Base-by-base conservation (phyloP, 2,329 filamentous ascomycete species). In the Stenocarpella maydis region DNA sequence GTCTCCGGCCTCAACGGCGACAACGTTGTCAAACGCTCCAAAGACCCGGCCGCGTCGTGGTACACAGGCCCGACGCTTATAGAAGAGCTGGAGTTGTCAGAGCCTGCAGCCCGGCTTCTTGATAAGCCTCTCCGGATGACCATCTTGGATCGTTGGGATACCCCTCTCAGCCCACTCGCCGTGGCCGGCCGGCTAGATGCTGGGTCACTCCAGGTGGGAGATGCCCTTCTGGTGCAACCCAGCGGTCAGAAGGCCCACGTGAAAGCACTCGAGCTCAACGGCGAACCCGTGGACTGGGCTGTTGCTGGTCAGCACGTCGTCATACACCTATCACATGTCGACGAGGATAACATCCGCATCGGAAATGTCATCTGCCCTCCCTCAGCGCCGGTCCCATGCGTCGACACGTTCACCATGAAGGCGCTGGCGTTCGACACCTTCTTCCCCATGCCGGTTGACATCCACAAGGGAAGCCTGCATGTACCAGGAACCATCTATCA, bases 221-320 rank as follows among this genome's bases (percentile, higher is more conserved):
- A 99, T 75, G 86, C 87, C 1, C 82, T 98, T 17, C 78, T 95
- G 6, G 88, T 93, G 2, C 91, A 97, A 78, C 96, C 96, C 0
- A 92, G 92, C 66, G 90, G 90, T 28, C 92, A 98, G 77, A 91
- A 88, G 45, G 95, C 93, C 1, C 90, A 89, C 63, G 87, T 98
- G 78, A 97, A 95, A 77, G 91, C 89, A 4, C 85, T 99, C 58
- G 91, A 96, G 77, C 86, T 94, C 12, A 91, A 95, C 77, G 86
- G 89, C 26, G 88, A 92, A 63, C 82, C 87, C 1, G 88, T 86
- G 15, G 94, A 97, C 70, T 99, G 94, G 94, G 94, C 93, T 0
- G 94, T 98, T 17, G 95, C 95, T 0, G 95, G 95, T 1, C 94
- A 98, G 76, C 97, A 96, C 70, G 89, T 93, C 19, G 91, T 90